Base-by-base conservation (phyloP, 768 basidiomycete genomes). In the Psilocybe cubensis region DNA sequence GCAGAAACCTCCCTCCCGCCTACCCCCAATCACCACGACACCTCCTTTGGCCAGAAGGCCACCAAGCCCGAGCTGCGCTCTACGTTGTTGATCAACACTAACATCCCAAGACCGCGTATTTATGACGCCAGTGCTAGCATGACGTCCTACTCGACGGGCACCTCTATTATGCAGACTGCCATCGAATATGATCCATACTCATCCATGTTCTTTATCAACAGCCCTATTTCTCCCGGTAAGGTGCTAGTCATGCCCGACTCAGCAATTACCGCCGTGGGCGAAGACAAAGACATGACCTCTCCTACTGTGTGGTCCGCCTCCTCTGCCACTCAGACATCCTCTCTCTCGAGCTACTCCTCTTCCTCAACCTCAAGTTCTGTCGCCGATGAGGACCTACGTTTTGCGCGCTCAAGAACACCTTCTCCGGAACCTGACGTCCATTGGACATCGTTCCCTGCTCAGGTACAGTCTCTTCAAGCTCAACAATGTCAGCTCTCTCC, bases 111-210 rank as follows among this genome's bases (percentile, higher is more conserved):
- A 43, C 78, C 77, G 18, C 74, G 76, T 52, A 78, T 78, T 60
- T 83, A 82, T 68, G 77, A 82, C 61, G 74, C 72, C 59, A 72
- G 74, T 61, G 72, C 73, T 56, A 77, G 74, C 62, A 73, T 77
- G 66, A 69, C 73, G 28, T 73, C 73, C 18, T 76, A 64, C 57
- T 82, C 82, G 12, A 79, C 82, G 33, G 74, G 76, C 17, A 85
- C 86, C 28, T 87, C 87, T 24, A 77, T 79, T 61, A 89, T 91
- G 88, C 88, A 87, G 57, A 91, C 89, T 18, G 89, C 89, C 35
- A 83, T 89, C 46, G 89, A 90, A 70, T 80, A 82, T 54, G 85
- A 82, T 52, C 78, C 80, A 11, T 85, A 83, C 63, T 79, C 82
- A 17, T 84, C 84, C 1, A 80, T 82, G 53, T 85, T 82, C 61